These are phyloP conservation scores for Cercospora citrullina DNA, from an alignment of 2,329 filamentous ascomycete genomes.

Conservation along the genomic window DNA sequence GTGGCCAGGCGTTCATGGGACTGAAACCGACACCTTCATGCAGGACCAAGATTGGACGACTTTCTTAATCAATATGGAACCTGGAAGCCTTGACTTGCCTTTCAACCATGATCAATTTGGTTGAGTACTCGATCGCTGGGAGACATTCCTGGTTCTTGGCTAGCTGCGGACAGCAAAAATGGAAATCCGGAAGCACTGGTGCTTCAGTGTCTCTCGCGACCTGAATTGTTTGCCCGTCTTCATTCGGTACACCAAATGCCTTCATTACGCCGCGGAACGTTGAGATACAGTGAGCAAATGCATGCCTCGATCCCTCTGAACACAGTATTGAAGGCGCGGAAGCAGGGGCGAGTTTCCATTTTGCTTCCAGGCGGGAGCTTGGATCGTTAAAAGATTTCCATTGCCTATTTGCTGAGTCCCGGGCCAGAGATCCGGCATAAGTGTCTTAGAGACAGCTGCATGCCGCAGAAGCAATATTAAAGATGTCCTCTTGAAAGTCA, in stretches of 20 bases:
- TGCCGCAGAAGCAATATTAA: neutral
- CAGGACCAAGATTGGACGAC: conserved; percentile 28
- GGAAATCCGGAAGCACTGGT: too few species aligned
- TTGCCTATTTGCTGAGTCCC: neutral
- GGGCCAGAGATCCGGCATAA: neutral
- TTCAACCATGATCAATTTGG: neutral
- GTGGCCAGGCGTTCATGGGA: conserved; percentile 45
- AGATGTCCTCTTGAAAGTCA: neutral
- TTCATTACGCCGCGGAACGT: too few species aligned
- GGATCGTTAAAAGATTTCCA: neutral
- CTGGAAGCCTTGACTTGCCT: neutral
- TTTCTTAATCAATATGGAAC: conserved; percentile 24
- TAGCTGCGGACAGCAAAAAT: too few species aligned
- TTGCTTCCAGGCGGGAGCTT: too few species aligned
- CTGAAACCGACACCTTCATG: conserved; percentile 29
- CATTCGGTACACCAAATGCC: too few species aligned
- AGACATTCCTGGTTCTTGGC: neutral
- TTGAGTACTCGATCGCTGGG: neutral
- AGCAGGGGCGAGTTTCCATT: too few species aligned
- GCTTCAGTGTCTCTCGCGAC: too few species aligned
- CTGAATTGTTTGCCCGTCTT: too few species aligned
- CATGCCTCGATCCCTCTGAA: too few species aligned
- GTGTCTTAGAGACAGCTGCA: neutral
- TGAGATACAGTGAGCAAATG: too few species aligned
- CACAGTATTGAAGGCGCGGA: too few species aligned